Base-by-base conservation (phyloP, 805 yeast species). In the Zygosaccharomyces rouxii region DNA sequence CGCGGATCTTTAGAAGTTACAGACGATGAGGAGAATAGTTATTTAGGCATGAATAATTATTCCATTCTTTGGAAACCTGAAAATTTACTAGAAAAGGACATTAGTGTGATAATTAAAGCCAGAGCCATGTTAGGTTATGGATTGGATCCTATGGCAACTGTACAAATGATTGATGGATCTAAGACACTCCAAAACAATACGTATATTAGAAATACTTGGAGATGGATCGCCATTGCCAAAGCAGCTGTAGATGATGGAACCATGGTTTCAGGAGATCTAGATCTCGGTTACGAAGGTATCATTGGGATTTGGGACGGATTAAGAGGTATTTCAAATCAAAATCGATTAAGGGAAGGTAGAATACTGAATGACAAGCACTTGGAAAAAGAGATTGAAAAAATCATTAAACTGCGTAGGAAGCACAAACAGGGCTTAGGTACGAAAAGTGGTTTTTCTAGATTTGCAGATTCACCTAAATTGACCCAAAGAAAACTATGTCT, bases 231-330 rank as follows among this genome's bases (percentile, higher is more conserved):
- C 1, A 78, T 86, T 44, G 88, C 95, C 0, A 76, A 79, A 46
- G 79, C 78, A 37, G 75, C 86, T 1, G 80, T 81, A 3, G 76
- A 75, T 16, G 78, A 81, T 43, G 84, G 87, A 0, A 71, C 83
- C 1, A 84, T 87, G 85, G 71, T 79, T 2, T 75, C 84, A 4
- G 81, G 80, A 21, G 83, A 79, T 14, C 70, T 88, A 33, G 97
- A 92, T 61, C 73, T 92, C 28, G 90, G 95, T 1, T 89, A 79
- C 62, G 84, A 86, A 55, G 99, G 99, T 5, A 95, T 92, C 2
- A 67, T 81, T 23, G 95, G 96, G 7, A 80, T 92, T 30, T 92
- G 98, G 99, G 81, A 81, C 57, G 90, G 90, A 26, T 74, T 77
- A 14, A 77, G 74, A 4, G 84, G 76, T 1, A 67, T 75, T 19